Percentiles rank a stretch among this genome's conserved stretches.
phyloP scores from a whole-genome alignment of 2,329 filamentous ascomycete species.

The Xylaria hypoxylon region DNA sequence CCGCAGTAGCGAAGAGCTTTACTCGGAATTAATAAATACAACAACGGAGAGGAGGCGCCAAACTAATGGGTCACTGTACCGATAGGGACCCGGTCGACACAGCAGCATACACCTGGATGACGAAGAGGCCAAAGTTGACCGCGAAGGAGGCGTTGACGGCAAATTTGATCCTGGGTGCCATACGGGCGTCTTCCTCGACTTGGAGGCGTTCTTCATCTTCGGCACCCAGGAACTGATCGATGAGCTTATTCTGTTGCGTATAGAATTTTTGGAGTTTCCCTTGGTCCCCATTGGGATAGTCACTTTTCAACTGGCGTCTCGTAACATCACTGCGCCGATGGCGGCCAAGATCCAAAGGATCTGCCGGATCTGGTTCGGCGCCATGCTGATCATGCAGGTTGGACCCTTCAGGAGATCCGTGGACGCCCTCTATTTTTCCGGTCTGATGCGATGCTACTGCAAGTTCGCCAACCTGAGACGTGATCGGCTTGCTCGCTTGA shows the following conservation, averaged over 20 bases:
- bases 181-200: conserved; percentile 62
- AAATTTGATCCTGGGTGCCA: conserved; percentile 64
- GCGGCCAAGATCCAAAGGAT: conserved; percentile 56
- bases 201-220: conserved; percentile 66
- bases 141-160: conserved; percentile 64
- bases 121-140: conserved; percentile 65
- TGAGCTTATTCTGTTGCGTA: conserved; percentile 60
- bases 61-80: conserved; percentile 45
- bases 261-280: conserved; percentile 61
- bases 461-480: conserved; percentile 17
- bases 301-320: conserved; percentile 60
- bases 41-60: conserved; percentile 32
- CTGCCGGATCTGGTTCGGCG: conserved; percentile 39
- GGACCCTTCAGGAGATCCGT: conserved; percentile 14
- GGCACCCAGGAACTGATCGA: conserved; percentile 65
- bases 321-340: conserved; percentile 57
- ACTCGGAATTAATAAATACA: conserved; percentile 40
- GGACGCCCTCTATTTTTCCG: conserved; percentile 2
- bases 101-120: conserved; percentile 70
- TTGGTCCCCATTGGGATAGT: conserved; percentile 60
- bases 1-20: conserved; percentile 71
- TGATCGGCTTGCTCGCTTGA: conserved; percentile 11
- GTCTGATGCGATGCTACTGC: conserved; percentile 19
- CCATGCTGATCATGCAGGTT: conserved; percentile 18
- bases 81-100: conserved; percentile 70